Evolutionary conservation across 2,329 filamentous ascomycete genomes (phyloP), one percentile per base, ranked within the genome.

Genomic region (Cordyceps militaris): DNA sequence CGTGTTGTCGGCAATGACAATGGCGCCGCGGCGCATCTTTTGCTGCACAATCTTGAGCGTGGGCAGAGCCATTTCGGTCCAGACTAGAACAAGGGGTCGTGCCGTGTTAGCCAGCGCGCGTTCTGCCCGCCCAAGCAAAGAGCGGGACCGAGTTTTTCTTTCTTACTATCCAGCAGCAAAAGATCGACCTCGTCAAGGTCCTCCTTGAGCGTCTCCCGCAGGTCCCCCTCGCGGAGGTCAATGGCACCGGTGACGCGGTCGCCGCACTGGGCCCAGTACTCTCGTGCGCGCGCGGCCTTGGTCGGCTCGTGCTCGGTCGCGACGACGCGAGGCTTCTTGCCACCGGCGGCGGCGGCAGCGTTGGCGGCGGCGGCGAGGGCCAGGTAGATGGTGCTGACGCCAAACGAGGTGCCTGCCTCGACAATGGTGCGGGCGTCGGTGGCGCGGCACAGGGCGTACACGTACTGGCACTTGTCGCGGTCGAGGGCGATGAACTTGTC

Each of bases 301-400:
- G 61, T 64, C 0, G 68, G 65, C 65, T 84, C 82, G 28, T 81
- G 76, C 67, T 84, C 81, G 0, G 81, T 84, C 1, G 76, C 81
- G 61, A 84, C 77, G 0, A 84, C 80, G 24, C 23, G 57, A 3
- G 47, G 48, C 40, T 10, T n/a, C 13, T 30, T 48, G 11, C 58
- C 58, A 13, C 47, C 51, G 9, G 50, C 57, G 4, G 54, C 54
- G 3, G 56, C 58, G 8, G 50, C 23, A 4, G 48, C 54, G 8
- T 78, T 81, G 56, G 77, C 71, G 0, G 71, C 72, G 0, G 79
- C 77, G 0, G 80, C 81, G 8, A 84, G 68, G 0, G 80, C 79
- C 8, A 84, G 74, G 61, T 83, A 84, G 54, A 84, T 82, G 0
- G 81, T 83, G 56, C 77, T 80, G 3, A 84, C 76, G 9, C 81